Conservation (phyloP, 345 rosid genomes). For the Odontarrhena argentea region DNA sequence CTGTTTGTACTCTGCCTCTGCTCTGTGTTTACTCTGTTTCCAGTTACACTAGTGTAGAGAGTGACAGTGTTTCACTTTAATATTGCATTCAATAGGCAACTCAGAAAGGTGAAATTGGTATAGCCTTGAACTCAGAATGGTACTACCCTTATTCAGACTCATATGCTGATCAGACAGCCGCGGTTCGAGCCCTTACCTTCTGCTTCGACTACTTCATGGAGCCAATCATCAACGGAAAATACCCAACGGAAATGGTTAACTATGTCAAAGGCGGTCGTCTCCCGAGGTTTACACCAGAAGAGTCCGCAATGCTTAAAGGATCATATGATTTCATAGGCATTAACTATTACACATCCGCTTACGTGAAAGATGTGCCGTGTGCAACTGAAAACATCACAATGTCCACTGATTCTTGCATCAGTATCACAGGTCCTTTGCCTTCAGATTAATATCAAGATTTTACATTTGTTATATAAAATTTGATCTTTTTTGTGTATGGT, state of each 20-base stretch:
- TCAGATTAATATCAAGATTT: not conserved
- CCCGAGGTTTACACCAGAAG: conserved; percentile 45
- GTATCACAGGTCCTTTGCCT: conserved; percentile 18
- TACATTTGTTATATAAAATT: not conserved
- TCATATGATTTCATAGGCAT: conserved; percentile 56
- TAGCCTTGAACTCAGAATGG: conserved; percentile 43
- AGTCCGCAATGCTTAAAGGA: conserved; percentile 43
- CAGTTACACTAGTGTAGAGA: too few relatives aligned
- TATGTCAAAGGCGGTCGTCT: conserved; percentile 45
- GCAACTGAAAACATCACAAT: conserved; percentile 39
- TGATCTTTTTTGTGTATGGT: not conserved
- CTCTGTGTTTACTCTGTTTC: too few relatives aligned
- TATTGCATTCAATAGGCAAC: conserved; percentile 34
- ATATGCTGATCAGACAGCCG: conserved; percentile 37
- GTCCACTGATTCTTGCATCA: conserved; percentile 46
- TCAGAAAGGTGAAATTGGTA: conserved; percentile 56
- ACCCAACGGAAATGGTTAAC: conserved; percentile 45
- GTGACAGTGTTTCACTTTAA: too few relatives aligned
- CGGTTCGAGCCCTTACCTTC: conserved; percentile 49
- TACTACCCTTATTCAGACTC: conserved; percentile 48
- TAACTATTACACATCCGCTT: conserved; percentile 50
- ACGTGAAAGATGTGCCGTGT: conserved; percentile 35
- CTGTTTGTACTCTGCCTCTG: too few relatives aligned
- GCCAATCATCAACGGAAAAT: conserved; percentile 47
- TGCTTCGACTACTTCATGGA: conserved; percentile 47